phyloP scores from a whole-genome alignment of 2,329 filamentous ascomycete genomes.

The Fusarium sp. region DNA sequence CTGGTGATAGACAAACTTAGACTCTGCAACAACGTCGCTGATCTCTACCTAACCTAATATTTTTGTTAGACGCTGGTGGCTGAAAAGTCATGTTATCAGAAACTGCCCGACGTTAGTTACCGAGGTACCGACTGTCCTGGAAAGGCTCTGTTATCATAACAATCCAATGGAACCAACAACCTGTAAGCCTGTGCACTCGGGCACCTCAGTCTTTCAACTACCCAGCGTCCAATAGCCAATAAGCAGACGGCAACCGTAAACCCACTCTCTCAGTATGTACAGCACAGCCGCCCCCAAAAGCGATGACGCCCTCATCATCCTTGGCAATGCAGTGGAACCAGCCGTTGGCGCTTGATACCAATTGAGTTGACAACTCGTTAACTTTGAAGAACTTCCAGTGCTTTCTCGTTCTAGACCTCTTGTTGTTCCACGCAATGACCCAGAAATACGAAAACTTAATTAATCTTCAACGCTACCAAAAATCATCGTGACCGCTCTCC shows the following conservation, averaged over 20 bases:
- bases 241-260: not conserved
- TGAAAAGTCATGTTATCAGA: slow-evolving; percentile 4
- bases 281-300: not conserved
- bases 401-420: slow-evolving; percentile 5
- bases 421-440: not conserved
- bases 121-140: not conserved
- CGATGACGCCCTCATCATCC: slow-evolving; percentile 20
- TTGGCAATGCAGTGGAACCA: slow-evolving; percentile 9
- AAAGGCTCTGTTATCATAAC: not conserved
- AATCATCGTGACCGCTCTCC: not conserved
- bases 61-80: slow-evolving; percentile 3
- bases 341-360: not conserved
- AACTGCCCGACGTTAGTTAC: not conserved
- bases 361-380: slow-evolving; percentile 2
- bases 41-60: not conserved
- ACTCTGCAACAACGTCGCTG: not conserved
- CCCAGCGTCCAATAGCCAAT: not conserved
- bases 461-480: not conserved
- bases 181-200: too few species aligned
- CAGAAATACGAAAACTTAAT: slow-evolving; percentile 25
- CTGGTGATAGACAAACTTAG: not conserved
- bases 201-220: not conserved
- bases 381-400: not conserved
- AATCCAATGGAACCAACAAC: too few species aligned
- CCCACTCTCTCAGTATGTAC: not conserved